Base-by-base conservation (phyloP, 1,139 yeast genomes). In the Candida sanyaensis region DNA sequence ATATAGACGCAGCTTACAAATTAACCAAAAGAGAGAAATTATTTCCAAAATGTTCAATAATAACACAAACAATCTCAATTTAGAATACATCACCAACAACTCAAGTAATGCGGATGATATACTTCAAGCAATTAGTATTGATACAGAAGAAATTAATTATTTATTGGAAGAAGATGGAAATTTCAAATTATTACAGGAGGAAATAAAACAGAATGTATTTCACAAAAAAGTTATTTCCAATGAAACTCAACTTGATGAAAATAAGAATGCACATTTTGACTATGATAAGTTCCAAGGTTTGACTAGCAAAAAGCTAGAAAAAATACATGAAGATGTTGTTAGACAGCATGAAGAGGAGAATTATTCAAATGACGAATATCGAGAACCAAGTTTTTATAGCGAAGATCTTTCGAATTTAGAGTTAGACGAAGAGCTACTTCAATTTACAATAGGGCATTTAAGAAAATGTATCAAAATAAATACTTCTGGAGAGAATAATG, bases 11-110 rank as follows among this genome's bases (percentile, higher is more conserved):
- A 74, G 73, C 54, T 58, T 72, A n/a, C 80, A 75, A 56, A 60
- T 75, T 2, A 53, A 61, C 31, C 79, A 74, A 53, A 75, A 75
- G 61, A 71, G 69, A 48, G 79, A 73, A 49, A 54, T 75, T 3
- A 60, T 73, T 10, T 60, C 61, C 47, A 64, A 71, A 49, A 58
- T 75, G 21, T 75, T 75, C 57, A 80, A 80, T 23, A 64, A 68
- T 50, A 64, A 68, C 50, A 56, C 60, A 47, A 75, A 75, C 53
- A 66, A 63, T 36, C 55, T 75, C 42, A 75, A 75, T 56, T 69
- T 63, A 37, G 77, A 73, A 41, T 69, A 69, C 52, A 65, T 73
- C 50, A 74, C 79, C 45, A 75, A 75, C 55, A 75, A 75, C 55
- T 62, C 77, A 6, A 59, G 71, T 13, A 41, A 33, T 10, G 29